A percentile compares a stretch with the other conserved stretches of the same genome.
Conservation (phyloP, 768 basidiomycete species). For the Mycena maculata region DNA sequence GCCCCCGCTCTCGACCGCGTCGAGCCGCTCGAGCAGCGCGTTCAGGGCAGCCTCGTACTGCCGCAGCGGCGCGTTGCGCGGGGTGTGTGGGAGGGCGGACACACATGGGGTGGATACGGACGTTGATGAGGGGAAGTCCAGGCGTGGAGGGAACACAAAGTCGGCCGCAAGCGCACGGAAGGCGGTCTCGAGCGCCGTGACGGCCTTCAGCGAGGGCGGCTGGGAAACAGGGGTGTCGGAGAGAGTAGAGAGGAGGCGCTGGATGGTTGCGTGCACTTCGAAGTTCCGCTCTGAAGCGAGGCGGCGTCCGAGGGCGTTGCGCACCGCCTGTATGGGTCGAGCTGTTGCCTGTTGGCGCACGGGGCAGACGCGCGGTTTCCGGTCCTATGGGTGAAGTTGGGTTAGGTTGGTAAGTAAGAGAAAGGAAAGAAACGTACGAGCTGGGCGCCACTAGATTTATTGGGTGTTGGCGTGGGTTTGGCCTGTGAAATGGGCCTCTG, state of each 20-base stretch:
- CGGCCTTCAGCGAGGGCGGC: constrained; percentile 17
- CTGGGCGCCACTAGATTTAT: neutral
- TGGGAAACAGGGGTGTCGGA: neutral
- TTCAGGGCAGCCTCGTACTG: constrained; percentile 59
- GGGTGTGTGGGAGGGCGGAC: constrained; percentile 54
- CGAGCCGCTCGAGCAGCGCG: constrained; percentile 57
- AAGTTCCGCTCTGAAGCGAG: constrained; percentile 11
- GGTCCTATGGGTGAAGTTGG: neutral
- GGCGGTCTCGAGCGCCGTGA: constrained; percentile 41
- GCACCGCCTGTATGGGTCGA: neutral
- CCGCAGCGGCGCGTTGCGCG: constrained; percentile 58
- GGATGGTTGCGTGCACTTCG: constrained; percentile 29
- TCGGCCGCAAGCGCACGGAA: constrained; percentile 40
- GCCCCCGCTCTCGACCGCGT: constrained; percentile 60
- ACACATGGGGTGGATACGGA: neutral
- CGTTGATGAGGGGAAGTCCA: constrained; percentile 42
- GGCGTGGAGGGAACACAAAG: constrained; percentile 46
- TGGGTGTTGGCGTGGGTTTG: neutral
- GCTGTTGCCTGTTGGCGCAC: constrained; percentile 7
- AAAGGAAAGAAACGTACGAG: too few species aligned
- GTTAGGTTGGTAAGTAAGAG: neutral
- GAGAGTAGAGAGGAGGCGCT: constrained; percentile 17
- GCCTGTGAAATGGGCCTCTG: too few species aligned
- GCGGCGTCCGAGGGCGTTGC: constrained; percentile 12
- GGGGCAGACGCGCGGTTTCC: constrained; percentile 3